Base-by-base conservation (phyloP, 345 rosid species). In the Sonneratia alba region DNA sequence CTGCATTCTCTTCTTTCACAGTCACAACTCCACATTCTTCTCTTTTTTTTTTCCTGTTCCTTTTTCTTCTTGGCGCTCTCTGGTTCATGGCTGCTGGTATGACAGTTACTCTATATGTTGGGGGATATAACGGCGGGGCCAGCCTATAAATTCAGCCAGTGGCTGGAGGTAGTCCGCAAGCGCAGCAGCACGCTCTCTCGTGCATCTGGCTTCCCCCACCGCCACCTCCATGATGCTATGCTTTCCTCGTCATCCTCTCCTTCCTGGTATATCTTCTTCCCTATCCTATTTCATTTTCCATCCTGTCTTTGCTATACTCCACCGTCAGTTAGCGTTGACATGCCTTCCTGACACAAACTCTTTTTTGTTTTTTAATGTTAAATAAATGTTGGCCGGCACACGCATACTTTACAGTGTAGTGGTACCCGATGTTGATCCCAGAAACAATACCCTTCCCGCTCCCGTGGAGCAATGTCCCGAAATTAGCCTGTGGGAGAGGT, bases 151-250 rank as follows among this genome's bases (percentile, higher is more conserved):
- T 90, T 92, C 80, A 78, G 87, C 24, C 98, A 92, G 88, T 95
- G 99, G 99, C 83, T 95, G 87, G 97, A 92, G 76, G 83, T 86
- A 80, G 99, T 95, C 81, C 99, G 98, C 86, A 95, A 89, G 77
- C 89, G 99, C 42, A 92, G 92, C 72, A 87, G 92, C 73, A 87
- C 84, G 77, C 82, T 78, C 76, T 74, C 85, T 77, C 91, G 91
- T 43, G 80, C 91, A 73, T 89, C 99, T 66, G 97, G 97, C 59
- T 92, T 92, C 82, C 98, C 93, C 67, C 91, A 82, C 70, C 70
- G 70, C 70, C 73, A 82, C 87, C 88, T 80, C 79, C 42, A 73
- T 70, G 70, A 64, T 48, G 24, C 66, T 48, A 49, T 73, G 71
- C 71, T 13, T 19, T 68, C 70, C 18, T 45, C 56, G 19, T 48